phyloP scores from a whole-genome alignment of 257 asterid genomes.

The Paraleonurus japonicus region DNA sequence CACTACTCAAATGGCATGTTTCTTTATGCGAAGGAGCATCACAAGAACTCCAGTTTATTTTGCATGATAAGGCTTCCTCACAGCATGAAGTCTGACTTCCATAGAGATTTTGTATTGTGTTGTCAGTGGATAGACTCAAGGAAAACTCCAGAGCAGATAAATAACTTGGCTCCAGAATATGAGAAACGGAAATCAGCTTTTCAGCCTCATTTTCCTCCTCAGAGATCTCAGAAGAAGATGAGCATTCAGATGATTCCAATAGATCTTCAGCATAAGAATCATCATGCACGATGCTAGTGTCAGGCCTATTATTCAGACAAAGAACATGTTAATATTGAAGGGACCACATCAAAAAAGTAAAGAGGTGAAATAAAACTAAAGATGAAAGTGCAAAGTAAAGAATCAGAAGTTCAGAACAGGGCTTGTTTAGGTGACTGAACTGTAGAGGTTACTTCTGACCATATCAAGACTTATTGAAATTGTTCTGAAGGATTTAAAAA shows the following conservation, averaged over 20 bases:
- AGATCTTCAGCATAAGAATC: slow-evolving; percentile 53
- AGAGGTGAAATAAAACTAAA: slow-evolving; percentile 4
- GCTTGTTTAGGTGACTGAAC: slow-evolving; percentile 1
- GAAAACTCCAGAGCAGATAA: slow-evolving; percentile 69
- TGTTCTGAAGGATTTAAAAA: slow-evolving; percentile 6
- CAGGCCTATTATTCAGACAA: slow-evolving; percentile 44
- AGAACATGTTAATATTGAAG: slow-evolving; percentile 19
- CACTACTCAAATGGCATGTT: slow-evolving; percentile 26
- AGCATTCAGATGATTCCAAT: slow-evolving; percentile 61
- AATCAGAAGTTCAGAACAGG: not conserved
- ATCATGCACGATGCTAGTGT: slow-evolving; percentile 41
- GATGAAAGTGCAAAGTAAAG: slow-evolving; percentile 10
- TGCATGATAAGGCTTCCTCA: slow-evolving; percentile 28
- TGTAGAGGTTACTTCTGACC: slow-evolving; percentile 1
- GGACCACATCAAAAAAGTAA: slow-evolving; percentile 13
- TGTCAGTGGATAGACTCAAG: slow-evolving; percentile 40
- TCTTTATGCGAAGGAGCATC: slow-evolving; percentile 28
- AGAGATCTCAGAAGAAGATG: slow-evolving; percentile 55
- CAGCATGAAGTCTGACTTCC: slow-evolving; percentile 36
- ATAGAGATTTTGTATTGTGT: slow-evolving; percentile 33
- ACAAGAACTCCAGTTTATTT: slow-evolving; percentile 31
- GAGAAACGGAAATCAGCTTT: slow-evolving; percentile 26
- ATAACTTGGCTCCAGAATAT: slow-evolving; percentile 42
- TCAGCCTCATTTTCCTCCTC: slow-evolving; percentile 59
- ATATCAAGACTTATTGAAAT: slow-evolving; percentile 12